Conservation (phyloP, 2,329 filamentous ascomycete species). For the Dactylellina haptotyla region DNA sequence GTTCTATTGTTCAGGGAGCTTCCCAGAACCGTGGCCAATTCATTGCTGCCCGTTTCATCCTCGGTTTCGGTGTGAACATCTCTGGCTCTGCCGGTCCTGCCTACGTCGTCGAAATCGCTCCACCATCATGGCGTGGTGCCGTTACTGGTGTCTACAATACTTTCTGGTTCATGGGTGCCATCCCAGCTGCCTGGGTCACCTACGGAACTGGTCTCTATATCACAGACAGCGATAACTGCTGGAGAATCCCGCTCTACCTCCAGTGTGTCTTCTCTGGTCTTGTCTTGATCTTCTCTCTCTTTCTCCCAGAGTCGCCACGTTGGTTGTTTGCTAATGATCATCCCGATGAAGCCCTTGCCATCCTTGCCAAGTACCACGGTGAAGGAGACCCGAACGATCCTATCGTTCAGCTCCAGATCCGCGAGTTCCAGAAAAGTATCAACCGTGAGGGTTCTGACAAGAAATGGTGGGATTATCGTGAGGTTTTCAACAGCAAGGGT, state of each 20-base stretch:
- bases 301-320: constrained; percentile 62
- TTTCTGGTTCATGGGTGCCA: constrained; percentile 64
- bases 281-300: constrained; percentile 62
- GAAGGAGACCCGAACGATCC: constrained; percentile 66
- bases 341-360: constrained; percentile 63
- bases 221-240: constrained; percentile 63
- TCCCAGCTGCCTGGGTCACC: constrained; percentile 65
- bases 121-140: constrained; percentile 65
- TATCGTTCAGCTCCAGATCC: constrained; percentile 66
- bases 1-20: constrained; percentile 65
- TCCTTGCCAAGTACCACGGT: constrained; percentile 63
- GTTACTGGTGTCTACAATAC: constrained; percentile 66
- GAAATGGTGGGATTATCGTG: constrained; percentile 66
- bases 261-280: constrained; percentile 66
- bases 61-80: constrained; percentile 69
- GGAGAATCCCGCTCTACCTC: constrained; percentile 66
- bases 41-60: constrained; percentile 70
- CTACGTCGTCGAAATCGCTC: constrained; percentile 64
- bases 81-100: constrained; percentile 64
- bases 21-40: constrained; percentile 62
- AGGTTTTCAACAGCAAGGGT: constrained; percentile 66
- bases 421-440: constrained; percentile 64
- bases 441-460: constrained; percentile 65
- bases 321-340: constrained; percentile 64
- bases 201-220: constrained; percentile 65